Evolutionary conservation across 352 stramenopile genomes (phyloP).

Genomic region (Phytophthora megakarya): DNA sequence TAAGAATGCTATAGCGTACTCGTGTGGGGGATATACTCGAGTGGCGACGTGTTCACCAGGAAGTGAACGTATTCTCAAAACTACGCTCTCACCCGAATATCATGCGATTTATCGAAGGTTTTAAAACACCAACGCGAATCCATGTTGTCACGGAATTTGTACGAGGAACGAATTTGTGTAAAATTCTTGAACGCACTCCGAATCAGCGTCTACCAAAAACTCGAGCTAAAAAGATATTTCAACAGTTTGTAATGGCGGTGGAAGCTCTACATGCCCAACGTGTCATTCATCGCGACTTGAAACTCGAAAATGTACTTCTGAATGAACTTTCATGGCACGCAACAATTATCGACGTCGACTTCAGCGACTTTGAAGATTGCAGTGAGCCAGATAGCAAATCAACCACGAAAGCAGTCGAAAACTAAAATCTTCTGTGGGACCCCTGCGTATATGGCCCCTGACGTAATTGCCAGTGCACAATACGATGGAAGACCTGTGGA

Average conservation of each 20-base stretch:
- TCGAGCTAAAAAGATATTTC: conserved; percentile 47
- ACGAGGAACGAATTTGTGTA: conserved; percentile 45
- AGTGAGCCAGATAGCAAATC: conserved; percentile 30
- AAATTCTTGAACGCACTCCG: conserved; percentile 39
- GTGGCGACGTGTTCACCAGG: conserved; percentile 66
- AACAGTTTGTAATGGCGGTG: conserved; percentile 42
- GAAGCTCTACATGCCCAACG: conserved; percentile 52
- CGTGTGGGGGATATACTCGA: conserved; percentile 43
- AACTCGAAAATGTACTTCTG: conserved; percentile 78
- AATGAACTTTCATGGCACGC: conserved; percentile 34
- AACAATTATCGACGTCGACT: conserved; percentile 75
- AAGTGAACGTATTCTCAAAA: conserved; percentile 52
- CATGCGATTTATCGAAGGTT: conserved; percentile 59
- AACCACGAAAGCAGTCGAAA: conserved; percentile 27
- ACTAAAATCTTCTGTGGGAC: conserved; percentile 82
- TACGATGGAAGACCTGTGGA: conserved; percentile 71
- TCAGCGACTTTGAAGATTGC: conserved; percentile 55
- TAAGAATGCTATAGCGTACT: conserved; percentile 9
- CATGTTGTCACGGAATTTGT: conserved; percentile 65
- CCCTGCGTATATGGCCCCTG: conserved; percentile 80
- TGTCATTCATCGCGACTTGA: conserved; percentile 76
- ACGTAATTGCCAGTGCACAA: conserved; percentile 56
- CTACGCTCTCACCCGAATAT: conserved; percentile 47
- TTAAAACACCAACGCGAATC: conserved; percentile 61
- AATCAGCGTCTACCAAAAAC: conserved; percentile 45